Conservation (phyloP, 2,329 filamentous ascomycete genomes). For the Macroventuria anomochaeta region DNA sequence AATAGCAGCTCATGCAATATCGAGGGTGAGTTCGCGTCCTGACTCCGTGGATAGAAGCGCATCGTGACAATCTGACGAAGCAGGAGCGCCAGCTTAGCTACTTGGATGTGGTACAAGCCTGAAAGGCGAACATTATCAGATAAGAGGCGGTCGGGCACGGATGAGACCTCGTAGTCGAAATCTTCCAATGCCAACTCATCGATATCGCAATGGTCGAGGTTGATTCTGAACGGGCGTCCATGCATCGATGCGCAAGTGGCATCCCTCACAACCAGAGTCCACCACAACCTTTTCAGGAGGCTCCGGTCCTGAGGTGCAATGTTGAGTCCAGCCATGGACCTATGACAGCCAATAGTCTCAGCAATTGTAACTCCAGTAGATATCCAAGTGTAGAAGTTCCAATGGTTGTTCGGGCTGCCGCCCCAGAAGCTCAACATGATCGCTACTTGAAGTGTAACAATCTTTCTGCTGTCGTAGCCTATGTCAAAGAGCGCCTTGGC, state of each 20-base stretch:
- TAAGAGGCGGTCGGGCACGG: no score
- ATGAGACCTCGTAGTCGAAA: not conserved
- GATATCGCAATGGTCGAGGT: slow-evolving; percentile 11
- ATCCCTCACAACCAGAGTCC: slow-evolving; percentile 9
- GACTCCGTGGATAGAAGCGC: slow-evolving; percentile 10
- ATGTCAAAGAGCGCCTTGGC: slow-evolving; percentile 8
- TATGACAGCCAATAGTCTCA: slow-evolving; percentile 13
- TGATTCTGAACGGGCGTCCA: slow-evolving; percentile 12
- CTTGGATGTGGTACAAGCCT: slow-evolving; percentile 9
- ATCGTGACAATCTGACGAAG: slow-evolving; percentile 13
- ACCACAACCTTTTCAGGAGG: slow-evolving; percentile 13
- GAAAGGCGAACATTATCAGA: not conserved
- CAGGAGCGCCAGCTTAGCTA: slow-evolving; percentile 5
- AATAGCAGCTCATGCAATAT: slow-evolving; percentile 3
- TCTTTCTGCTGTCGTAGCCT: slow-evolving; percentile 13
- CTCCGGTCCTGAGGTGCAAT: slow-evolving; percentile 8
- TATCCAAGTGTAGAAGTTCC: slow-evolving; percentile 17
- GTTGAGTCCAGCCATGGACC: slow-evolving; percentile 10
- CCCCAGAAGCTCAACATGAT: slow-evolving; percentile 13
- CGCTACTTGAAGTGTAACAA: not conserved
- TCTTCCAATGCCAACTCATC: slow-evolving; percentile 8
- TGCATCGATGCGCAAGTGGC: slow-evolving; percentile 12
- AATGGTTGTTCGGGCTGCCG: slow-evolving; percentile 12
- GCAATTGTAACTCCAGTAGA: slow-evolving; percentile 10
- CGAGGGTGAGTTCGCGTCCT: not conserved